phyloP scores from a whole-genome alignment of 2,329 filamentous ascomycete genomes.

The Alternaria triticimaculans region DNA sequence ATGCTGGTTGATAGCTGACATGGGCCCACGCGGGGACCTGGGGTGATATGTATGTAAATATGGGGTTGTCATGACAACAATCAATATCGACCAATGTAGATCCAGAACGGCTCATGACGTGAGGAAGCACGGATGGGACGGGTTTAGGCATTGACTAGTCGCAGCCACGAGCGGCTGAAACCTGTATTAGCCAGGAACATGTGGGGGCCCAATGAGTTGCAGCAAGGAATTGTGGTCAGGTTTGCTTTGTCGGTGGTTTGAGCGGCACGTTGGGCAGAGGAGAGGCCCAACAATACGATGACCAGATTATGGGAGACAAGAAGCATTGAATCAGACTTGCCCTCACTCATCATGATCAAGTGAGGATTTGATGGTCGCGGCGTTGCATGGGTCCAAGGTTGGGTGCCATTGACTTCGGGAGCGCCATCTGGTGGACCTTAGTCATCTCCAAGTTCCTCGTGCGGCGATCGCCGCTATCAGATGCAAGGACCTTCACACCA shows the following conservation, averaged over 20 bases:
- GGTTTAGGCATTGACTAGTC: conserved; percentile 14
- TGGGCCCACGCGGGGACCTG: conserved; percentile 35
- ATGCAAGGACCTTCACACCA: conserved; percentile 25
- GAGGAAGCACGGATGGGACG: conserved; percentile 18
- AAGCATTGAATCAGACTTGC: neutral
- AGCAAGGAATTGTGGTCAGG: conserved; percentile 1
- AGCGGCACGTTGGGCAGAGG: neutral
- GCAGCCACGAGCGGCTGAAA: conserved; percentile 11
- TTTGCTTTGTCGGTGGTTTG: neutral
- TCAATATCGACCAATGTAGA: conserved; percentile 22
- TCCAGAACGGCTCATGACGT: conserved; percentile 25
- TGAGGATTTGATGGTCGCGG: neutral
- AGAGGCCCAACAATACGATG: neutral
- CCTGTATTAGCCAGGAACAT: conserved; percentile 7
- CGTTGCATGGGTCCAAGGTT: neutral
- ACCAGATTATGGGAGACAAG: neutral
- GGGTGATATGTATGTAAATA: conserved; percentile 36
- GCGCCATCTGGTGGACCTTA: conserved; percentile 8
- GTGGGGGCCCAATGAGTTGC: conserved; percentile 15
- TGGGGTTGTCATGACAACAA: conserved; percentile 41
- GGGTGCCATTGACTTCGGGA: neutral
- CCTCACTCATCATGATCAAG: neutral
- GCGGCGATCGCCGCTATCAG: conserved; percentile 12
- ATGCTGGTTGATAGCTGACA: conserved; percentile 34
- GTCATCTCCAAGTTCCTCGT: conserved; percentile 18